Evolutionary conservation across 768 basidiomycete genomes (phyloP).

Genomic region (Termitomyces sp.): DNA sequence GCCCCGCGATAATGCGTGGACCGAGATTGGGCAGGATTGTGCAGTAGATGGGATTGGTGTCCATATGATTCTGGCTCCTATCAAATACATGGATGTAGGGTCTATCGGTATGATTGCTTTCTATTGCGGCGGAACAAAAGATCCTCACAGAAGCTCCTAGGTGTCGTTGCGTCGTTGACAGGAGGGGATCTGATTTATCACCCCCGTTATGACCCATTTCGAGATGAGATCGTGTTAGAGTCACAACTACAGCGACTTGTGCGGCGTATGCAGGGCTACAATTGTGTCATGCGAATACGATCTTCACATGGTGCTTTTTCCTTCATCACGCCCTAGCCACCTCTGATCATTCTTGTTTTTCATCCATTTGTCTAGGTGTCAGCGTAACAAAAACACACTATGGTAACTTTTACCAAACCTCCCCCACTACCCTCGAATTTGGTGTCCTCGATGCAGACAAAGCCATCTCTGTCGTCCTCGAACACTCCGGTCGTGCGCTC

Average conservation of each 20-base stretch:
- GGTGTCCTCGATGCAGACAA: constrained; percentile 81
- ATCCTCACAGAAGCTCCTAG: constrained; percentile 26
- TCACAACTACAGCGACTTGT: constrained; percentile 74
- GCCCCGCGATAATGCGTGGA: constrained; percentile 78
- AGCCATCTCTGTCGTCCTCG: constrained; percentile 67
- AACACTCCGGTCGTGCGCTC: constrained; percentile 58
- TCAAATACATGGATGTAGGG: constrained; percentile 77
- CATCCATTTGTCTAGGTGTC: constrained; percentile 39
- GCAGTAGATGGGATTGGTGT: constrained; percentile 88
- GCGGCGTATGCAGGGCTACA: constrained; percentile 68
- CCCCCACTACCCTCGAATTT: constrained; percentile 71
- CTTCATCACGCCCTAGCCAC: neutral
- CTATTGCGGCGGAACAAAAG: neutral
- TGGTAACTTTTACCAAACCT: constrained; percentile 67
- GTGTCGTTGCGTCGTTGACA: constrained; percentile 61
- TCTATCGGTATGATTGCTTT: constrained; percentile 57
- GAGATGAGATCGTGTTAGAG: constrained; percentile 60
- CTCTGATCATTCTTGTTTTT: constrained; percentile 2
- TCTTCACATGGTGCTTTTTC: constrained; percentile 60
- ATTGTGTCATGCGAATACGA: constrained; percentile 75
- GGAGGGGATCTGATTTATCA: constrained; percentile 93
- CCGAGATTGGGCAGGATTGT: constrained; percentile 79
- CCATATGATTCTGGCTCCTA: constrained; percentile 81
- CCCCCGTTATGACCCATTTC: constrained; percentile 73
- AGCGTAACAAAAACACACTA: constrained; percentile 50